Conservation (phyloP, 208 protist species). For the Leptomonas pyrrhocoris region DNA sequence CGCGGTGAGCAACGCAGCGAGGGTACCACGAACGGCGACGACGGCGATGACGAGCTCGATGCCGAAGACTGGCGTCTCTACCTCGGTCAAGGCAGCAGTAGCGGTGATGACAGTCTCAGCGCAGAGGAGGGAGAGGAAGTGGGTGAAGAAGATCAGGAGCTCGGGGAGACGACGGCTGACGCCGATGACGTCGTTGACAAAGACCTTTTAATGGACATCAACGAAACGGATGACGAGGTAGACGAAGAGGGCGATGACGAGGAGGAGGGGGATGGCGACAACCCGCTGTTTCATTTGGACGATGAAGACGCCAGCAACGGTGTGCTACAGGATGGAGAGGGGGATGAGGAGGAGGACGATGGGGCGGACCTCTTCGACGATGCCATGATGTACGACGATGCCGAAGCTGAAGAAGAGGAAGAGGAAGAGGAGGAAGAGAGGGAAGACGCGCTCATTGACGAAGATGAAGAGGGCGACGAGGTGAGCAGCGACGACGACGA, state of each 20-base stretch:
- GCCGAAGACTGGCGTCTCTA: conserved; percentile 45
- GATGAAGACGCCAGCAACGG: conserved; percentile 21
- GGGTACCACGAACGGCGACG: conserved; percentile 15
- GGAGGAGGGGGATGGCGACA: conserved; percentile 26
- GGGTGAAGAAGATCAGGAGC: conserved; percentile 15
- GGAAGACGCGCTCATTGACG: conserved; percentile 25
- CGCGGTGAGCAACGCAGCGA: too few species aligned
- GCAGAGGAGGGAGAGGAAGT: conserved; percentile 9
- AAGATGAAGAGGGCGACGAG: conserved; percentile 29
- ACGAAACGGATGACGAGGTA: conserved; percentile 27
- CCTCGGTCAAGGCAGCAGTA: conserved; percentile 28
- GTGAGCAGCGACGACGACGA: conserved; percentile 30
- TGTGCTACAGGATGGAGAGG: background rate
- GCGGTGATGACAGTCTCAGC: conserved; percentile 1
- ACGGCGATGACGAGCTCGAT: conserved; percentile 18
- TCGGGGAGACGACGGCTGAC: conserved; percentile 37
- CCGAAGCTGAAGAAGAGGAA: conserved; percentile 35
- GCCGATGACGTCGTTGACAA: conserved; percentile 43
- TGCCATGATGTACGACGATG: conserved; percentile 33
- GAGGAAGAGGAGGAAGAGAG: conserved; percentile 34
- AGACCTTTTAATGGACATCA: conserved; percentile 35
- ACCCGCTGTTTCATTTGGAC: conserved; percentile 34
- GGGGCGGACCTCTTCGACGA: conserved; percentile 36
- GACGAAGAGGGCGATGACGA: conserved; percentile 24
- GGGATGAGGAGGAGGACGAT: conserved; percentile 46